Conservation (phyloP, 2,329 filamentous ascomycete genomes). For the Penicillium brasilianum region DNA sequence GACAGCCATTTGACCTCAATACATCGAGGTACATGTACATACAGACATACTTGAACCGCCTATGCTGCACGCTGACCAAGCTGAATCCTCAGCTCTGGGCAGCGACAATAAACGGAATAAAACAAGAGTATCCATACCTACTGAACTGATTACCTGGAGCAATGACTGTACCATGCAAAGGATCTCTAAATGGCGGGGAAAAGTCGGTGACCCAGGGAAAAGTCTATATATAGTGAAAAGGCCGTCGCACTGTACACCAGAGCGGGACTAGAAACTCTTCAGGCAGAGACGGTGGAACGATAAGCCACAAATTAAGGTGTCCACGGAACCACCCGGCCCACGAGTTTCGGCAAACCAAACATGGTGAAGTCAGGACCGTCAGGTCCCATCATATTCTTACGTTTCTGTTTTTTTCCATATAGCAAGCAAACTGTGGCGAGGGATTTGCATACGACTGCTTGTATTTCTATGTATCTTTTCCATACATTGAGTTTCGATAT, state of each 20-base stretch:
- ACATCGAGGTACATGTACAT: background rate
- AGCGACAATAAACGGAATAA: background rate
- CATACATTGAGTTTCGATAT: background rate
- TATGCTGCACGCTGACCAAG: background rate
- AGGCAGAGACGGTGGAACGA: background rate
- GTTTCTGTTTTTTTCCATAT: background rate
- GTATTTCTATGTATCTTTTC: background rate
- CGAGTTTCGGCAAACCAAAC: constrained; percentile 1
- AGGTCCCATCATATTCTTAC: background rate
- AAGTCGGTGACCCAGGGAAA: background rate
- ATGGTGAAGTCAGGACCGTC: background rate
- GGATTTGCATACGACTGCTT: background rate
- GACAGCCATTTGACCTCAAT: background rate
- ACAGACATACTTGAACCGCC: too few species aligned
- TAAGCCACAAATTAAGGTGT: constrained; percentile 13
- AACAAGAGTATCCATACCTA: background rate
- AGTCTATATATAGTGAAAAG: background rate
- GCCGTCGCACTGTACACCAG: background rate
- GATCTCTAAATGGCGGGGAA: background rate
- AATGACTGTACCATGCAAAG: background rate
- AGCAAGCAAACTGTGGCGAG: background rate
- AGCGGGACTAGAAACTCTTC: background rate
- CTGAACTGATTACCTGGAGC: background rate
- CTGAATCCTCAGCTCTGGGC: background rate
- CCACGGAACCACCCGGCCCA: constrained; percentile 12